phyloP scores from a whole-genome alignment of 2,329 filamentous ascomycete species.

The Pestalotiopsis sp. region DNA sequence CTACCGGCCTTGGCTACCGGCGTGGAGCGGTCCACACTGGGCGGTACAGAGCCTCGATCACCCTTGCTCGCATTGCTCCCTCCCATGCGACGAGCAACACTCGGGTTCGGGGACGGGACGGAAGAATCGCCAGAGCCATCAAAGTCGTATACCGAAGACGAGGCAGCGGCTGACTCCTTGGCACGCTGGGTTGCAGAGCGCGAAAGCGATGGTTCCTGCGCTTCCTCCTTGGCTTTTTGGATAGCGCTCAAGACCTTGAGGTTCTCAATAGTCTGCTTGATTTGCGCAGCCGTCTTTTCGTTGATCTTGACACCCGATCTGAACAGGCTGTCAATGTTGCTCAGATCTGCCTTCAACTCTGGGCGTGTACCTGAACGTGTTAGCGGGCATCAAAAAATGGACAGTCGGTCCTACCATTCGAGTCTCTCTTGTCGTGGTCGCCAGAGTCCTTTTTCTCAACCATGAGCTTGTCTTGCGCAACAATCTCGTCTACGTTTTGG shows the following conservation, averaged over 20 bases:
- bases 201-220: slow-evolving; percentile 30
- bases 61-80: slow-evolving; percentile 31
- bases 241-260: slow-evolving; percentile 41
- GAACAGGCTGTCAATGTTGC: slow-evolving; percentile 33
- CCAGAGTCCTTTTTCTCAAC: slow-evolving; percentile 34
- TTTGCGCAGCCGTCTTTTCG: slow-evolving; percentile 25
- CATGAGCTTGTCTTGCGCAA: slow-evolving; percentile 40
- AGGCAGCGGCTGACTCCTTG: slow-evolving; percentile 26
- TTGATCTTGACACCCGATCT: slow-evolving; percentile 35
- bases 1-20: slow-evolving; percentile 39
- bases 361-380: slow-evolving; percentile 14
- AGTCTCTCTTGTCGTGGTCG: slow-evolving; percentile 17
- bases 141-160: slow-evolving; percentile 43
- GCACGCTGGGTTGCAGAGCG: slow-evolving; percentile 26
- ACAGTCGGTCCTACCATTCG: background rate
- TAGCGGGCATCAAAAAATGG: background rate
- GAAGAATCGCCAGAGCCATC: slow-evolving; percentile 44
- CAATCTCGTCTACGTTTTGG: slow-evolving; percentile 36
- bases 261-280: slow-evolving; percentile 37
- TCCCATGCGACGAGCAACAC: slow-evolving; percentile 36
- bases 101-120: slow-evolving; percentile 40
- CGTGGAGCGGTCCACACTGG: slow-evolving; percentile 49
- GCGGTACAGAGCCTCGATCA: slow-evolving; percentile 55
- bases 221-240: slow-evolving; percentile 42
- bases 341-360: slow-evolving; percentile 27